These are phyloP conservation scores for Penicillium macrosclerotiorum DNA, from an alignment of 495 filamentous ascomycete species.

Conservation along the genomic window DNA sequence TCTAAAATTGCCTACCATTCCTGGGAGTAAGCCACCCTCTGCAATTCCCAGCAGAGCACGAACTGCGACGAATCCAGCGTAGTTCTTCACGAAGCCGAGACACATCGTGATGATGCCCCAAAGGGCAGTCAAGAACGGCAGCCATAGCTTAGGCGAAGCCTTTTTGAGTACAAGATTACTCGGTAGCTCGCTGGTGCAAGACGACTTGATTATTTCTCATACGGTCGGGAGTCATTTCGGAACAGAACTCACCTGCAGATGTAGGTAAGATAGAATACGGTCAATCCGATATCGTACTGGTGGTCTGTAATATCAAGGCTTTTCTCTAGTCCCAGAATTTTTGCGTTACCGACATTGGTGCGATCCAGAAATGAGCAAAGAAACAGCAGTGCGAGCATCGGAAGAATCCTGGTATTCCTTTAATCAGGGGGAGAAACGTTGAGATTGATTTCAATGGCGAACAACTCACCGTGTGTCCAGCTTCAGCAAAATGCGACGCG, in stretches of 20 bases:
- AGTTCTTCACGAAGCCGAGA: conserved; percentile 37
- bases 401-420: conserved; percentile 53
- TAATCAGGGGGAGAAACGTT: neutral
- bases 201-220: neutral
- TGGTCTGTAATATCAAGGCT: conserved; percentile 55
- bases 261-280: conserved; percentile 65
- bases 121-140: conserved; percentile 62
- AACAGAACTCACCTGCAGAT: conserved; percentile 45
- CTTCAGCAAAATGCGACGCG: conserved; percentile 48
- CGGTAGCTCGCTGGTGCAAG: conserved; percentile 38
- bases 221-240: no score
- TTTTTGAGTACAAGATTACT: conserved; percentile 46
- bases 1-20: conserved; percentile 62
- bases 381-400: conserved; percentile 58
- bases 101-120: conserved; percentile 60
- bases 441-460: no score
- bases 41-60: conserved; percentile 62
- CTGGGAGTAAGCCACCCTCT: conserved; percentile 64
- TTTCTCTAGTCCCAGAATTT: conserved; percentile 56
- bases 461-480: conserved; percentile 51
- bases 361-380: conserved; percentile 51
- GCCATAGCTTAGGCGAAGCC: conserved; percentile 57
- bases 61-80: conserved; percentile 53
- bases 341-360: conserved; percentile 63
- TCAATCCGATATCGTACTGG: conserved; percentile 64